These are phyloP conservation scores for Alternaria dauci DNA, from an alignment of 2,329 filamentous ascomycete species.

Conservation along the genomic window DNA sequence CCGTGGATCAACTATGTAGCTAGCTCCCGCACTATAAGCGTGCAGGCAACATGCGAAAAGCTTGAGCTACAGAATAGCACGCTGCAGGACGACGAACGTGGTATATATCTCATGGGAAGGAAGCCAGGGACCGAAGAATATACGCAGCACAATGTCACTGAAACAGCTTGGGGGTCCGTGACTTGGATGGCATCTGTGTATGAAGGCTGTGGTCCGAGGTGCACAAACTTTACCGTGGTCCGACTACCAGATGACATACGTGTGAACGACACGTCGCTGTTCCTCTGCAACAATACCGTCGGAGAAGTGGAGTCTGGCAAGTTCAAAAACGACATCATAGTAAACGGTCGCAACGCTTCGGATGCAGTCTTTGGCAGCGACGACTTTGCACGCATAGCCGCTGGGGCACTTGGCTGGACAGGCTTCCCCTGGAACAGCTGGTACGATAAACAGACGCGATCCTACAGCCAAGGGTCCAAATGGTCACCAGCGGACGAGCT, in stretches of 20 bases:
- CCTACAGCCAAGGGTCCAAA: conserved; percentile 34
- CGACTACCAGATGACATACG: conserved; percentile 25
- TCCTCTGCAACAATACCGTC: conserved; percentile 42
- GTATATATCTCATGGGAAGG: conserved; percentile 27
- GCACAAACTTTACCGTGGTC: conserved; percentile 46
- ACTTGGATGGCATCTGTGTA: conserved; percentile 35
- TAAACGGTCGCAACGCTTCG: conserved; percentile 22
- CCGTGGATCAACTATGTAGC: conserved; percentile 40
- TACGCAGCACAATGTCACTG: conserved; percentile 22
- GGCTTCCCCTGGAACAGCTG: conserved; percentile 27
- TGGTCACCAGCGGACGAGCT: conserved; percentile 35
- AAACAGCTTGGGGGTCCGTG: conserved; percentile 28
- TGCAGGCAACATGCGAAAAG: conserved; percentile 32
- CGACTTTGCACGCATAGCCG: conserved; percentile 39
- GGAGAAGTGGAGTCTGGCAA: conserved; percentile 13
- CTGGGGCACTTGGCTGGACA: conserved; percentile 46
- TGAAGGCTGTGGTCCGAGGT: conserved; percentile 39
- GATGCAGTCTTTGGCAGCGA: conserved; percentile 37
- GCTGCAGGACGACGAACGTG: not conserved
- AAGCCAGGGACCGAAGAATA: conserved; percentile 22
- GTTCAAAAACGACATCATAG: conserved; percentile 32
- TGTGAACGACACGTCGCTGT: conserved; percentile 27
- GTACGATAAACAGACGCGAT: conserved; percentile 23
- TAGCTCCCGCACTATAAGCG: conserved; percentile 33
- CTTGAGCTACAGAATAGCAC: conserved; percentile 22